A percentile compares a stretch with the other conserved stretches of the same genome.
Conservation (phyloP, 805 yeast species). For the Wickerhamiella kazuoi region DNA sequence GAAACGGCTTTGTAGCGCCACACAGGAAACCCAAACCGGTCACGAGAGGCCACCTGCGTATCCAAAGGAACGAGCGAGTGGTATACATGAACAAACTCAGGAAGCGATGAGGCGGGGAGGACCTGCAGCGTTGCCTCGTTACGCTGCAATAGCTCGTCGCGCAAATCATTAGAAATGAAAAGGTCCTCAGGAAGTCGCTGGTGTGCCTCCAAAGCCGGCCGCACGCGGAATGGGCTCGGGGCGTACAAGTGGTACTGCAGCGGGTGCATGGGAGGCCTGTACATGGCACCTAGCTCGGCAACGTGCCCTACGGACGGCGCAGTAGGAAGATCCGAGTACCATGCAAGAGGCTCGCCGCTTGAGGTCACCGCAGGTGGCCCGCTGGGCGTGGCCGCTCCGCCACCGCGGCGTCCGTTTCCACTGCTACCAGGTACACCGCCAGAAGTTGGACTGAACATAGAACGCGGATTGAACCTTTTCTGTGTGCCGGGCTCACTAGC, state of each 20-base stretch:
- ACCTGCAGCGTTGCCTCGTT: slow-evolving; percentile 68
- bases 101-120: slow-evolving; percentile 40
- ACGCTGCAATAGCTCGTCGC: slow-evolving; percentile 53
- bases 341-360: too few species aligned
- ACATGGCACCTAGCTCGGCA: slow-evolving; percentile 6
- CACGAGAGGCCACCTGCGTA: slow-evolving; percentile 14
- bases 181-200: slow-evolving; percentile 53
- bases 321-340: neutral
- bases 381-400: neutral
- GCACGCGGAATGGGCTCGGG: slow-evolving; percentile 50
- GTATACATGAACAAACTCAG: slow-evolving; percentile 64
- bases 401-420: too few species aligned
- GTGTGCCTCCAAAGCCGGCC: slow-evolving; percentile 38
- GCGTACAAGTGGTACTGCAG: slow-evolving; percentile 78
- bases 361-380: too few species aligned
- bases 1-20: slow-evolving; percentile 66
- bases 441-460: slow-evolving; percentile 5
- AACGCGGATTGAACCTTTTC: slow-evolving; percentile 3
- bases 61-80: slow-evolving; percentile 78
- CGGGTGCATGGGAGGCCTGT: slow-evolving; percentile 17
- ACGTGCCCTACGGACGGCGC: too few species aligned
- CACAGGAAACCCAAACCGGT: slow-evolving; percentile 37
- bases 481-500: too few species aligned
- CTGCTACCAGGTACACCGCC: too few species aligned
- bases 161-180: slow-evolving; percentile 53